Evolutionary conservation across 108 stramenopile genomes (phyloP).

Genomic region (Nitzschia sp.): DNA sequence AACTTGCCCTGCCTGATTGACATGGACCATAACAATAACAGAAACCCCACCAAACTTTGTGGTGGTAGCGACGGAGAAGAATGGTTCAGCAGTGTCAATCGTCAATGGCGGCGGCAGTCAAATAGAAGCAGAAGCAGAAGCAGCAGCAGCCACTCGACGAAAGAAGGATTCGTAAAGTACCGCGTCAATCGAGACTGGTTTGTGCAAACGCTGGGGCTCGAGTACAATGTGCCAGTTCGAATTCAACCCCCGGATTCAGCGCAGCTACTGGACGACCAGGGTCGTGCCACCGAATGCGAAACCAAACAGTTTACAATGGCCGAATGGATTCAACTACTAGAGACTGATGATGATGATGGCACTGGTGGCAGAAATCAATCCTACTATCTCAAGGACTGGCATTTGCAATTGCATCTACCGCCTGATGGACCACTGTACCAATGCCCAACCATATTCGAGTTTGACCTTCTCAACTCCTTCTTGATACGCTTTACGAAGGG

Average conservation of each 20-base stretch:
- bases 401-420: constrained; percentile 46
- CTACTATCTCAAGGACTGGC: constrained; percentile 85
- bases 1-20: constrained; percentile 6
- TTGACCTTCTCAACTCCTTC: constrained; percentile 67
- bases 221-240: constrained; percentile 63
- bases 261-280: constrained; percentile 53
- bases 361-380: constrained; percentile 10
- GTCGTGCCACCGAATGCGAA: constrained; percentile 72
- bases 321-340: constrained; percentile 48
- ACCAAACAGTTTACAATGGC: constrained; percentile 45
- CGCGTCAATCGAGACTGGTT: constrained; percentile 62
- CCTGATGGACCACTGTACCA: constrained; percentile 41
- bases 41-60: neutral
- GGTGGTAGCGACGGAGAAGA: neutral
- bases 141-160: too few species aligned
- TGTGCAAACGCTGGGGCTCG: constrained; percentile 42
- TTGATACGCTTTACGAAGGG: constrained; percentile 46
- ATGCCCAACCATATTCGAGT: constrained; percentile 49
- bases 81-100: constrained; percentile 8
- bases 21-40: neutral
- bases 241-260: constrained; percentile 16
- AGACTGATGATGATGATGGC: neutral
- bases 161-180: neutral
- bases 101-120: neutral
- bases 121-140: too few species aligned